Evolutionary conservation across 1,284 basidiomycete genomes (phyloP).

Genomic region (Caloboletus firmus): DNA sequence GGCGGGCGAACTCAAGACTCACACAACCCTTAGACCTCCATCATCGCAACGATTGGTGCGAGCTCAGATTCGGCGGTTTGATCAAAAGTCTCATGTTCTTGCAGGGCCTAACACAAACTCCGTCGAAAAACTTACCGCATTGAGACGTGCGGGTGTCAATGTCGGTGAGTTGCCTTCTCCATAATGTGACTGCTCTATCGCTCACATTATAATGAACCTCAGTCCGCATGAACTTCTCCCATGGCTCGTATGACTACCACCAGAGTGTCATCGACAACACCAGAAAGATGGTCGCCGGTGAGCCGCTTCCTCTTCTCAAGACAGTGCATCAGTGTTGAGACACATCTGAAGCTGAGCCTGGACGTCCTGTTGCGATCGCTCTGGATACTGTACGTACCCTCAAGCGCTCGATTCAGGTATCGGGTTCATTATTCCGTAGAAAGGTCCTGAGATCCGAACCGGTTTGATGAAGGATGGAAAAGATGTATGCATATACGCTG

Average conservation of each 20-base stretch:
- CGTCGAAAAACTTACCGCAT: constrained; percentile 79
- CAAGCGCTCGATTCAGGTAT: constrained; percentile 9
- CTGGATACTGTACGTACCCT: constrained; percentile 79
- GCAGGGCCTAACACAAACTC: constrained; percentile 89
- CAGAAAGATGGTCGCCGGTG: constrained; percentile 77
- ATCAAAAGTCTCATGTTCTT: constrained; percentile 15
- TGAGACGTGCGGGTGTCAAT: constrained; percentile 90
- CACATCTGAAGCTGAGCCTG: constrained; percentile 46
- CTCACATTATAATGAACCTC: constrained; percentile 13
- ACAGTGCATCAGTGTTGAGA: constrained; percentile 12
- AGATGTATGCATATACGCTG: constrained; percentile 53
- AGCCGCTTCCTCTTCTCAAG: constrained; percentile 25
- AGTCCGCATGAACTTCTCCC: constrained; percentile 99
- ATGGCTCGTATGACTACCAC: constrained; percentile 96
- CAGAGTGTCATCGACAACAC: constrained; percentile 98
- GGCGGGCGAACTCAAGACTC: not conserved
- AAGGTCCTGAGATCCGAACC: constrained; percentile 99
- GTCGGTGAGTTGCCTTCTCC: constrained; percentile 65
- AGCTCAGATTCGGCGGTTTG: constrained; percentile 1
- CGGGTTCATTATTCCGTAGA: constrained; percentile 47
- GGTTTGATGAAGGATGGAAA: constrained; percentile 86
- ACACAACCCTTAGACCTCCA: constrained; percentile 67
- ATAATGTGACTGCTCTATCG: constrained; percentile 1
- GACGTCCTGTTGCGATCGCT: constrained; percentile 95
- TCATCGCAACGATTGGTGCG: constrained; percentile 95